Base-by-base conservation (phyloP, 2,329 filamentous ascomycete genomes). In the Aureobasidium sp. region DNA sequence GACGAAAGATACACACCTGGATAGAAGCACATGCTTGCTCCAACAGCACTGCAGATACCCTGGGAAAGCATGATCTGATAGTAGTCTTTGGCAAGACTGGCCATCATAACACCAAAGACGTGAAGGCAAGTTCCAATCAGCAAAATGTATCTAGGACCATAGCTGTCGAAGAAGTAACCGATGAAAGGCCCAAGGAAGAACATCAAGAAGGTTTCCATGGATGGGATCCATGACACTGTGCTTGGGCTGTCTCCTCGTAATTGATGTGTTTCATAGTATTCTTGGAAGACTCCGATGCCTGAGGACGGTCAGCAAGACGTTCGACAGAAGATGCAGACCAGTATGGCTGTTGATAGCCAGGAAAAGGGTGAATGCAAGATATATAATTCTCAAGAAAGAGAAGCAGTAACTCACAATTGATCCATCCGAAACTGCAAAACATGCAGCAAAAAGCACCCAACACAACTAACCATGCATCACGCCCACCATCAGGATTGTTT, bases 41-140 rank as follows among this genome's bases (percentile, higher is more conserved):
- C 81, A 48, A 81, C 75, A 45, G 79, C 75, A 25, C 79, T 79
- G 68, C 80, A 83, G 5, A 84, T 71, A 4, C 78, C 79, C 64
- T 85, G 82, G 0, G 80, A 74, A 5, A 84, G 78, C 52, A 83
- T 70, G 67, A 83, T 79, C 41, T 83, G 81, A 64, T 79, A 83
- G 68, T 82, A 83, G 61, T 81, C 66, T 0, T 74, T 80, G 59
- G 76, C 85, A 62, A 87, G 70, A 8, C 77, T 81, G 0, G 82
- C 77, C 83, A 87, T 86, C 82, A 88, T 86, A 5, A 87, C 68
- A 2, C 82, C 81, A 60, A 87, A 81, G 16, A 87, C 79, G 61
- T 86, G 81, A 37, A 85, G 68, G 58, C 85, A 71, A 0, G 77
- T 79, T 16, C 84, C 84, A 13, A 69, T 68, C 1, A 83, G 37